phyloP scores from a whole-genome alignment of 2,329 filamentous ascomycete species.

The Fusarium nygamai region DNA sequence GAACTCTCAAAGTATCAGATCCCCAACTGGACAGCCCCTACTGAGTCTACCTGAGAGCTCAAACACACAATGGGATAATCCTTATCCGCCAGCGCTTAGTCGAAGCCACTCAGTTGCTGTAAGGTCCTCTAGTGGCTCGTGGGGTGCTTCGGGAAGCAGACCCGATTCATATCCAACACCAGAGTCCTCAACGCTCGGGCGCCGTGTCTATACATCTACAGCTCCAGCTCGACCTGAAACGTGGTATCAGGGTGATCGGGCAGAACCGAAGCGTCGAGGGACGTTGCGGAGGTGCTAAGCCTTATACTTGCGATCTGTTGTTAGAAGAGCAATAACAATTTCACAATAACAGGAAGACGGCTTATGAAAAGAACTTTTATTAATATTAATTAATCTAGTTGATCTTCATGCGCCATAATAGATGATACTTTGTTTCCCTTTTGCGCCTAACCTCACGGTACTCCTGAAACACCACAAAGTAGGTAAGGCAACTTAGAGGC shows the following conservation, averaged over 20 bases:
- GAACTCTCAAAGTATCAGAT: accelerated
- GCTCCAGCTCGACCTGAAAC: not conserved
- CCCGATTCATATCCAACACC: too few relatives aligned
- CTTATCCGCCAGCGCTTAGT: accelerated
- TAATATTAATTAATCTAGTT: accelerated
- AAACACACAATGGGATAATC: accelerated
- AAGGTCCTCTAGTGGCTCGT: not conserved
- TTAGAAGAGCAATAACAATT: accelerated
- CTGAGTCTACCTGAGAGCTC: accelerated
- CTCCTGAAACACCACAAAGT: not conserved
- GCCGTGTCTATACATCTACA: not conserved
- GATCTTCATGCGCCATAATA: accelerated
- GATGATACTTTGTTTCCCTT: accelerated
- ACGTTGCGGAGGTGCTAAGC: not conserved
- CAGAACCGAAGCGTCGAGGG: not conserved
- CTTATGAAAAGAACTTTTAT: not conserved
- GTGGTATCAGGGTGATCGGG: not conserved
- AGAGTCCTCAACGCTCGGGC: accelerated
- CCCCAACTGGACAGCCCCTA: not conserved
- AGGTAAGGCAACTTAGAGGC: accelerated
- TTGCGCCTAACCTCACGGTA: not conserved
- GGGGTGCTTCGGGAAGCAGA: accelerated
- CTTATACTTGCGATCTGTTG: accelerated
- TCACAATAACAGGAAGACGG: too few relatives aligned
- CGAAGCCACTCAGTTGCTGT: not conserved